Conservation (phyloP, 177 flowering plant genomes). For the Vitis hybrid region DNA sequence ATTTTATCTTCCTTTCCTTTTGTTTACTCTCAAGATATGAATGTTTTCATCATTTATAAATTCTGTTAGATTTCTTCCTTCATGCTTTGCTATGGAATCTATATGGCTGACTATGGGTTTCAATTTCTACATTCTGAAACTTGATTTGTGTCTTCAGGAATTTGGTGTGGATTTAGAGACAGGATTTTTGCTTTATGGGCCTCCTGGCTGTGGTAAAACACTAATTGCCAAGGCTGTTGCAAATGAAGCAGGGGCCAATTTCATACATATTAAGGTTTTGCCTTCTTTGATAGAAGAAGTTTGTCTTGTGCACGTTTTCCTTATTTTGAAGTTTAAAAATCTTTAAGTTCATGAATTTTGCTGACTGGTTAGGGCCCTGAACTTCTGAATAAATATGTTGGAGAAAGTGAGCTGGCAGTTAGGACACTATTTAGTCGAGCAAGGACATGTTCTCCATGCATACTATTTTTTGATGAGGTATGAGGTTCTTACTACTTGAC, state of each 20-base stretch:
- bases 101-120: background rate
- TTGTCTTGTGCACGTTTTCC: background rate
- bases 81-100: background rate
- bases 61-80: background rate
- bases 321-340: background rate
- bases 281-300: background rate
- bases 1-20: background rate
- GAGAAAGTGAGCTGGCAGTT: conserved; percentile 90
- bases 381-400: conserved; percentile 87
- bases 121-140: background rate
- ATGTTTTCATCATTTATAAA: background rate
- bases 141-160: conserved; percentile 34
- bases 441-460: conserved; percentile 88
- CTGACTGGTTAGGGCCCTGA: conserved; percentile 78
- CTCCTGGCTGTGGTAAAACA: conserved; percentile 99
- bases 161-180: conserved; percentile 71
- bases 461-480: conserved; percentile 98
- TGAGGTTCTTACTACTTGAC: background rate
- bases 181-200: conserved; percentile 95
- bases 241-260: conserved; percentile 94
- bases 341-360: background rate
- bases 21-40: background rate
- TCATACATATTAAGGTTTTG: conserved; percentile 86
- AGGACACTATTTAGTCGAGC: conserved; percentile 84
- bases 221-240: conserved; percentile 97